Percentiles rank a stretch among this genome's conserved stretches.
Conservation (phyloP, 306 rosid species). For the Elaeagnus macrophylla region DNA sequence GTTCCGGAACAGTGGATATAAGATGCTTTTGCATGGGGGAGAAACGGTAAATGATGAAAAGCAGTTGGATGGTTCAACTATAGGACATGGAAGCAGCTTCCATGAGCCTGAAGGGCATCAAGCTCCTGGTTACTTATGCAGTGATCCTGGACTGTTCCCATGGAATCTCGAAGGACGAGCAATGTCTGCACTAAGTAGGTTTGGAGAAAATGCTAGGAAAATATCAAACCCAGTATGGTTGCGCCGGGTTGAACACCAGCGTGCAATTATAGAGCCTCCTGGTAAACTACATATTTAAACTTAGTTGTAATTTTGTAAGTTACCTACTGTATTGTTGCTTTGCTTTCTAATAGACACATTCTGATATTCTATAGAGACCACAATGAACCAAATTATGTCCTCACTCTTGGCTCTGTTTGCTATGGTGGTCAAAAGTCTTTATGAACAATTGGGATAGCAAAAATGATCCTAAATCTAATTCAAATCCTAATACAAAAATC, state of each 20-base stretch:
- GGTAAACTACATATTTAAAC: constrained; percentile 34
- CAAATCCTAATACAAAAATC: too few relatives aligned
- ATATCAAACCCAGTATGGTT: constrained; percentile 52
- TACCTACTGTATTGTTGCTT: too few relatives aligned
- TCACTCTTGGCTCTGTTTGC: too few relatives aligned
- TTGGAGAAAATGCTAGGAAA: constrained; percentile 69
- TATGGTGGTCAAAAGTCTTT: too few relatives aligned
- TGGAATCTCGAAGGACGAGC: constrained; percentile 85
- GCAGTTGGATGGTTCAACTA: constrained; percentile 24
- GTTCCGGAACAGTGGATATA: constrained; percentile 75
- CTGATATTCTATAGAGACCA: too few relatives aligned
- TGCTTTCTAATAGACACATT: too few relatives aligned
- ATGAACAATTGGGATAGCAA: too few relatives aligned
- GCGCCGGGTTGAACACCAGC: constrained; percentile 51
- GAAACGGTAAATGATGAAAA: constrained; percentile 49
- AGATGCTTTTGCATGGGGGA: constrained; percentile 80
- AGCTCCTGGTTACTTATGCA: constrained; percentile 30
- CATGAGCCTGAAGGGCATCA: constrained; percentile 26
- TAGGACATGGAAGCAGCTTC: constrained; percentile 25
- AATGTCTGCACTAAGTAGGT: constrained; percentile 63
- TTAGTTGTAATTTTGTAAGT: too few relatives aligned
- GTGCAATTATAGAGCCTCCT: constrained; percentile 44
- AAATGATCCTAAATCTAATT: too few relatives aligned
- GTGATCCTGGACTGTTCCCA: constrained; percentile 30
- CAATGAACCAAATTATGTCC: too few relatives aligned